Conservation (phyloP, 352 stramenopile species). For the Paralagenidium karlingii region DNA sequence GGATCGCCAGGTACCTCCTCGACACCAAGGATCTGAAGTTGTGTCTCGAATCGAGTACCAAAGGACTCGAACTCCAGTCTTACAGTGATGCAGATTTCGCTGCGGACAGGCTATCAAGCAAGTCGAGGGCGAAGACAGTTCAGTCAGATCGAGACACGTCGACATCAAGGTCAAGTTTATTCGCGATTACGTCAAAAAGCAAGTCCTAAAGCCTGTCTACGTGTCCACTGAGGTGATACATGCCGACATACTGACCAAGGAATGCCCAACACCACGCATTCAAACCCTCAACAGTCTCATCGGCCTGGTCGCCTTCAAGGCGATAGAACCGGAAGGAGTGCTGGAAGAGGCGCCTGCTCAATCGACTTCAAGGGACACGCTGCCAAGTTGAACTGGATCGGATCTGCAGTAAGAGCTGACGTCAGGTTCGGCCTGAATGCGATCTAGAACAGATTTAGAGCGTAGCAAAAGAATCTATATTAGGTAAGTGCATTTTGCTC, state of each 20-base stretch:
- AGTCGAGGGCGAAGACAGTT: not conserved
- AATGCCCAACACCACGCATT: too few species aligned
- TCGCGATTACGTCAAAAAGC: not conserved
- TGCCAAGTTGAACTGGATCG: too few species aligned
- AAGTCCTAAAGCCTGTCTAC: not conserved
- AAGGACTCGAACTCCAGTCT: not conserved
- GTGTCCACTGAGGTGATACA: not conserved
- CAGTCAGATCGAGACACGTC: not conserved
- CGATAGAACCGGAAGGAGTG: too few species aligned
- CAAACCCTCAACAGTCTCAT: too few species aligned
- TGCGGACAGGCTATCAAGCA: not conserved
- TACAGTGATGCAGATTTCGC: not conserved
- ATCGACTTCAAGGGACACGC: too few species aligned
- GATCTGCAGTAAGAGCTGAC: too few species aligned
- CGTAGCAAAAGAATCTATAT: too few species aligned
- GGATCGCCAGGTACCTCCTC: constrained; percentile 10
- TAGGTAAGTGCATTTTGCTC: too few species aligned
- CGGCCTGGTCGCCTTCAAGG: too few species aligned
- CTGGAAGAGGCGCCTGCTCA: too few species aligned
- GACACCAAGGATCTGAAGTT: constrained; percentile 6
- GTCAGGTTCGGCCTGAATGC: too few species aligned
- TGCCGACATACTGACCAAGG: not conserved
- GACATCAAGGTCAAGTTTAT: not conserved
- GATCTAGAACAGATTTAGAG: too few species aligned
- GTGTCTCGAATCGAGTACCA: not conserved